Percentiles rank a stretch among this genome's conserved stretches.
These are phyloP conservation scores for Plasmopara muralis DNA, from an alignment of 352 stramenopile genomes.

Conservation along the genomic window DNA sequence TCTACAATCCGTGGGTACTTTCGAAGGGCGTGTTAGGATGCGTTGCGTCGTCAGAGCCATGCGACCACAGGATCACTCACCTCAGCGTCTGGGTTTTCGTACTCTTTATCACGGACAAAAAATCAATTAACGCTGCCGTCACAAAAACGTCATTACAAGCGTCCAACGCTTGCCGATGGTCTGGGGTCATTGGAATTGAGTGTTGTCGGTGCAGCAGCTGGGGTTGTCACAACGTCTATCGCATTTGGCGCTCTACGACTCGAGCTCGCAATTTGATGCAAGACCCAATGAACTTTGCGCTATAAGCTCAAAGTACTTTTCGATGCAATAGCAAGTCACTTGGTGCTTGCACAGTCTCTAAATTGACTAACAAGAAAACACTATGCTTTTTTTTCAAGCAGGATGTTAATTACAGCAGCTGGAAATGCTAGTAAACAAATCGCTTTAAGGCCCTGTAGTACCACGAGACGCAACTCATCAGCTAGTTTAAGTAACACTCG, in stretches of 20 bases:
- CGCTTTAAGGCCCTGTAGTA: constrained; percentile 28
- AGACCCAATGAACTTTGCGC: constrained; percentile 60
- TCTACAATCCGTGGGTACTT: constrained; percentile 68
- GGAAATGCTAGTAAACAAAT: constrained; percentile 16
- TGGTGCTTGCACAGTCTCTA: constrained; percentile 67
- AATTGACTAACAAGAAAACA: constrained; percentile 28
- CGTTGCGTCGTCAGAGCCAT: constrained; percentile 58
- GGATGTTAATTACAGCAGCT: constrained; percentile 26
- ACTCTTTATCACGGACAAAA: constrained; percentile 74
- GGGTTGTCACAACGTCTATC: constrained; percentile 70
- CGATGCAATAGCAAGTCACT: constrained; percentile 34
- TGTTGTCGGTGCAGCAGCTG: constrained; percentile 66
- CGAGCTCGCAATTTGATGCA: constrained; percentile 34
- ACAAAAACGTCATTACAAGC: constrained; percentile 52
- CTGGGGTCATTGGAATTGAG: constrained; percentile 66
- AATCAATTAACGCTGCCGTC: constrained; percentile 66
- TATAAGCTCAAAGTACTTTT: constrained; percentile 73
- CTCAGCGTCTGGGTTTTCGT: constrained; percentile 72
- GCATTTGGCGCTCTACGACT: too few species aligned
- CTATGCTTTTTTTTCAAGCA: constrained; percentile 14
- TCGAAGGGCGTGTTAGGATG: constrained; percentile 64
- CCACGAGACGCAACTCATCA: constrained; percentile 18
- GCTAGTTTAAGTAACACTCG: constrained; percentile 38
- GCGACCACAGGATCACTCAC: constrained; percentile 58
- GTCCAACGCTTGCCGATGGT: constrained; percentile 55